A percentile compares a stretch with the other conserved stretches of the same genome.
Conservation (phyloP, 306 rosid species). For the Vachellia pachyceras region DNA sequence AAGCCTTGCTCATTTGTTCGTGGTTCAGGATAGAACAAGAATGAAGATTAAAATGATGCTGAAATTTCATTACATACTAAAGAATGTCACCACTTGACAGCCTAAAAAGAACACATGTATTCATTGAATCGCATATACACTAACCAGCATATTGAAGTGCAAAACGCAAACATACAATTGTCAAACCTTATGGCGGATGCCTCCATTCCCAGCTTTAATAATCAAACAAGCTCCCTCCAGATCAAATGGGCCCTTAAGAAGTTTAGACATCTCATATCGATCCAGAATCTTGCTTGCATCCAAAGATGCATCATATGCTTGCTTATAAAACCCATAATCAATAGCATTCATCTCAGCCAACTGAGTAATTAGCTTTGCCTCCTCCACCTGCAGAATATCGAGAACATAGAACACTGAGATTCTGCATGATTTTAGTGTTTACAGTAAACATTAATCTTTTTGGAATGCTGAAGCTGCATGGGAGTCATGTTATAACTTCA, state of each 20-base stretch:
- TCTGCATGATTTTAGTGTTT: slow-evolving; percentile 26
- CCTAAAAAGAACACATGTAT: background rate
- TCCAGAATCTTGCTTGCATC: slow-evolving; percentile 70
- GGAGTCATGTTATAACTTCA: slow-evolving; percentile 12
- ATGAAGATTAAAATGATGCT: slow-evolving; percentile 6
- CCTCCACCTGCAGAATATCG: slow-evolving; percentile 66
- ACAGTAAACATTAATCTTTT: background rate
- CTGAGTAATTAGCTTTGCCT: slow-evolving; percentile 79
- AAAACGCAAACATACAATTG: slow-evolving; percentile 32
- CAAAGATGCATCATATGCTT: slow-evolving; percentile 77
- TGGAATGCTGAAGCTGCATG: background rate
- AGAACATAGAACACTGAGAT: slow-evolving; percentile 7
- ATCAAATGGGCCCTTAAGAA: slow-evolving; percentile 81
- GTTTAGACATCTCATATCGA: slow-evolving; percentile 76
- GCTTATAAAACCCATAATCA: slow-evolving; percentile 72
- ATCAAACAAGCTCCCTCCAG: slow-evolving; percentile 77
- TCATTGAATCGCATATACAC: background rate
- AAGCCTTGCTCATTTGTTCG: slow-evolving; percentile 10
- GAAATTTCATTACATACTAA: background rate
- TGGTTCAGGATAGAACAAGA: slow-evolving; percentile 24
- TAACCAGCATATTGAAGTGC: slow-evolving; percentile 10
- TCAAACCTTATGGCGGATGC: slow-evolving; percentile 61
- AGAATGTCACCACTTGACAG: background rate
- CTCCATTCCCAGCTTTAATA: slow-evolving; percentile 60
- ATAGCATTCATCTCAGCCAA: slow-evolving; percentile 75